A percentile compares a stretch with the other conserved stretches of the same genome.
Evolutionary conservation across 2,329 filamentous ascomycete genomes (phyloP).

Genomic region (Monilinia fructicola): DNA sequence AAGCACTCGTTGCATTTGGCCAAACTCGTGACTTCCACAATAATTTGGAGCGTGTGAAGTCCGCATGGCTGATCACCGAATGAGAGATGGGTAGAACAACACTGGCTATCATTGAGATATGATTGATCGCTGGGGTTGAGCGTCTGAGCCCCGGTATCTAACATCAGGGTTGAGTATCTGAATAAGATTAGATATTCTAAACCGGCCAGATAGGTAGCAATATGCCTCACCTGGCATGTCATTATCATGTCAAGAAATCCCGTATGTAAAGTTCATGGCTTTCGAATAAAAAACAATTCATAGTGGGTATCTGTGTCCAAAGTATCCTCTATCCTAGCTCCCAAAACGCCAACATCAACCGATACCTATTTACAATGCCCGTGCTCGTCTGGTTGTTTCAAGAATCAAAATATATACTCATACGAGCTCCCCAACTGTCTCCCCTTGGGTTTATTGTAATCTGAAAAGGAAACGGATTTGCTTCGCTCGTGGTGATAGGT

Average conservation of each 20-base stretch:
- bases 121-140: not conserved
- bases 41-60: not conserved
- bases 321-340: conserved; percentile 30
- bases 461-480: conserved; percentile 93
- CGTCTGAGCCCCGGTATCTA: not conserved
- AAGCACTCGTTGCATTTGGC: not conserved
- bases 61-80: not conserved
- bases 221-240: not conserved
- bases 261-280: not conserved
- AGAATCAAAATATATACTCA: conserved; percentile 68
- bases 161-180: not conserved
- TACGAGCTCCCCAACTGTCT: conserved; percentile 74
- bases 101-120: not conserved
- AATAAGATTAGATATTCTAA: not conserved
- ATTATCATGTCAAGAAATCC: not conserved
- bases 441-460: conserved; percentile 84
- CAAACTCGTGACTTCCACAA: not conserved
- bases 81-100: not conserved
- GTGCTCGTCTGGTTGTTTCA: conserved; percentile 30
- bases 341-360: conserved; percentile 18
- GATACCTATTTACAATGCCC: conserved; percentile 24
- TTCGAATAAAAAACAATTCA: conserved; percentile 28
- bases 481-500: conserved; percentile 86
- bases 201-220: not conserved
- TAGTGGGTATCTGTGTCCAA: conserved; percentile 37